Evolutionary conservation across 768 basidiomycete species (phyloP), one percentile per base, ranked within the genome.

Genomic region (Dentipellis fragilis): DNA sequence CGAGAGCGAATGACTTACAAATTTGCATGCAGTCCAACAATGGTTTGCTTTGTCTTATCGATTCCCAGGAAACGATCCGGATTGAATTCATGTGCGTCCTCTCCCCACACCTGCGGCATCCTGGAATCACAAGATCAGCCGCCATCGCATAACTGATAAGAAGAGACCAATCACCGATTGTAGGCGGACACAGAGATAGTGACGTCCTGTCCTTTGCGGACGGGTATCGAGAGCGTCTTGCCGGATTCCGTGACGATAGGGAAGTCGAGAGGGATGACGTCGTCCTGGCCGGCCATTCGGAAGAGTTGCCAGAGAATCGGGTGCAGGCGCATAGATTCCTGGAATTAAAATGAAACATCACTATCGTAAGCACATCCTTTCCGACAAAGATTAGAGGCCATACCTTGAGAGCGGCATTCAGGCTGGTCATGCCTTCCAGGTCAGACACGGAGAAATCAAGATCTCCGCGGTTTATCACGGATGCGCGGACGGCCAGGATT

Each of bases 291-390:
- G 4, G 54, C 54, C 8, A 52, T 51, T 23, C 54, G 47, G 3
- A 36, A 22, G n/a, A 58, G 52, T 35, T 16, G 17, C 59, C 59
- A 60, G 2, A 55, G 29, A 23, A 58, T 55, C 11, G 59, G 54
- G 36, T 58, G 54, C 22, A 58, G n/a, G 21, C 59, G 59, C 57
- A 60, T 52, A 4, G 57, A 58, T 29, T 60, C 57, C 59, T 55
- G n/a, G n/a, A n/a, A n/a, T n/a, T n/a, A n/a, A n/a, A n/a, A n/a
- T n/a, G n/a, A n/a, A n/a, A n/a, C n/a, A 21, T 37, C 50, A 17
- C 23, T n/a, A 0, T 17, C 14, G 16, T 10, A 17, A 19, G 34
- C 37, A 2, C 6, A 29, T 29, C 29, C 29, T 29, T 6, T 29
- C 29, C 29, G 23, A 9, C 11, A n/a, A 22, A 21, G 14, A 38